Evolutionary conservation across 768 basidiomycete species (phyloP), one percentile per base, ranked within the genome.

Genomic region (Paxillus rubicundulus): DNA sequence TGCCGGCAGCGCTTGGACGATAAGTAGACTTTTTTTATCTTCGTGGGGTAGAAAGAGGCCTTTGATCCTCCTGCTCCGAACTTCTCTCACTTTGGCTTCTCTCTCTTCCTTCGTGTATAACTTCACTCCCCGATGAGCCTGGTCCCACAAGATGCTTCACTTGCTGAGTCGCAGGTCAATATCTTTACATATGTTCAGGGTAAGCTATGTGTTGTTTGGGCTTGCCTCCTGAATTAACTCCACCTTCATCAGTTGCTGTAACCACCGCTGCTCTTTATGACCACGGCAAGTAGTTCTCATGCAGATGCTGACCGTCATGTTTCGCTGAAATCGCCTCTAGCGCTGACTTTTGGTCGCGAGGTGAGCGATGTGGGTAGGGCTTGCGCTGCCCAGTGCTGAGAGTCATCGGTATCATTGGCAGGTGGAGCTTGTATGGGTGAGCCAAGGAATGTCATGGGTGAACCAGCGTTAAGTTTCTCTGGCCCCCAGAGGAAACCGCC

Each of bases 381-480:
- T 49, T 9, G 40, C 14, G 17, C n/a, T 42, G 10, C 45, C 42
- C 38, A 3, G n/a, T 2, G 20, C 5, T 52, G 28, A 66, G 16
- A 17, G 4, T 20, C 9, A 10, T 28, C 12, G 32, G 37, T 28
- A 45, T 43, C 28, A 24, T 6, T 24, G 24, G 24, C 24, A 68
- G 67, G 53, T 68, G 38, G 67, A 70, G 7, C 62, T 69, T 18
- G 54, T 68, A 51, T 68, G 69, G 69, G 67, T 70, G 43, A 49
- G 64, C 36, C 2, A 12, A 41, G 20, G 10, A 12, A 36, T 40
- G 2, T 4, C 30, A 16, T 17, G 27, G n/a, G 24, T 47, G 21
- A 33, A 27, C 33, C 7, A 10, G 24, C 46, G 34, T 32, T 49
- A 14, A 62, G 10, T 37, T 18, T 49, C n/a, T 21, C 6, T 5